Conservation (phyloP, 169 alveolate genomes). For the Eimeria maxima region DNA sequence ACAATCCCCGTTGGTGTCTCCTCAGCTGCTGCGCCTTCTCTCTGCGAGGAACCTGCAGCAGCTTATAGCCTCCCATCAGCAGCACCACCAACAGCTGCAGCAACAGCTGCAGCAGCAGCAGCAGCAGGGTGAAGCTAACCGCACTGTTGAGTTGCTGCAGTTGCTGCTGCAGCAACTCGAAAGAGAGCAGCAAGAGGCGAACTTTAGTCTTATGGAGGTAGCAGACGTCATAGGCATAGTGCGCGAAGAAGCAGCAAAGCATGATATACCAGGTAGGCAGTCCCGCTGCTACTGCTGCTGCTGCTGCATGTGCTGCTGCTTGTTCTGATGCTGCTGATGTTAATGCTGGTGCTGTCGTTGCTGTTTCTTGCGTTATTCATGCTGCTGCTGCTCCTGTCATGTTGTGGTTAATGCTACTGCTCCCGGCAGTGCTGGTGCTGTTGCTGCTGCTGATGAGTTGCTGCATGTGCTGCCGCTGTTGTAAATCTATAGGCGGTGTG, state of each 20-base stretch:
- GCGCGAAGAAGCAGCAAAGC: constrained; percentile 13
- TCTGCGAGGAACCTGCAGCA: constrained; percentile 54
- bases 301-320: background rate
- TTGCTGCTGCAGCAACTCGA: constrained; percentile 41
- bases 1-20: constrained; percentile 47
- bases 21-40: constrained; percentile 61
- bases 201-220: background rate
- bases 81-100: constrained; percentile 6
- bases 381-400: constrained; percentile 74
- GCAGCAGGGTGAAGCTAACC: background rate
- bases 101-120: constrained; percentile 21
- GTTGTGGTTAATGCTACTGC: background rate
- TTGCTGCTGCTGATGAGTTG: background rate
- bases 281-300: constrained; percentile 57
- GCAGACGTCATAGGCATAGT: constrained; percentile 9
- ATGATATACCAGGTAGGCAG: constrained; percentile 10
- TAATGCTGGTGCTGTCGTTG: background rate
- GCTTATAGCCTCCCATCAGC: background rate
- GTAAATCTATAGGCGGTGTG: constrained; percentile 6
- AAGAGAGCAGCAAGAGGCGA: constrained; percentile 36
- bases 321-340: constrained; percentile 24
- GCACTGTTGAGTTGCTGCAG: constrained; percentile 19
- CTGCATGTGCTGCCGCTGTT: background rate
- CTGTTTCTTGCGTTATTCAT: background rate
- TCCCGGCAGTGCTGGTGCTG: background rate